Conservation (phyloP, 768 basidiomycete genomes). For the Kwoniella heveanensis region DNA sequence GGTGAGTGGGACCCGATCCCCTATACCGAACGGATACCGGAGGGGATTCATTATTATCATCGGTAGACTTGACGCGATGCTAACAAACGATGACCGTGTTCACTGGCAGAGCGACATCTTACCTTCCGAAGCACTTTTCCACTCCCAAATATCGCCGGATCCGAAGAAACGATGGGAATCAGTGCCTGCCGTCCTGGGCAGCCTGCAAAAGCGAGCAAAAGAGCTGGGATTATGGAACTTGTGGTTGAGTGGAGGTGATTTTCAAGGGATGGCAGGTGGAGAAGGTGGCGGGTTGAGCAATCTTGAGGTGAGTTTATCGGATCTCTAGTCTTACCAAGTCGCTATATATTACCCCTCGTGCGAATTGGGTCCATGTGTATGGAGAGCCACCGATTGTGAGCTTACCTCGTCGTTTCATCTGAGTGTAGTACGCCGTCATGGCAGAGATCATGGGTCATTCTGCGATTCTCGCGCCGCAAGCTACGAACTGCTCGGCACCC, state of each 20-base stretch:
- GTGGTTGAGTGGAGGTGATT: constrained; percentile 91
- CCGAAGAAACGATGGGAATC: constrained; percentile 73
- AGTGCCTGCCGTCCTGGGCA: constrained; percentile 74
- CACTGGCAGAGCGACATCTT: constrained; percentile 75
- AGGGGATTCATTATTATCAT: too few relatives aligned
- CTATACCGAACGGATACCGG: too few relatives aligned
- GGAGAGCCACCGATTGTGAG: too few relatives aligned
- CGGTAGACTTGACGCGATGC: too few relatives aligned
- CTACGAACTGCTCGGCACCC: constrained; percentile 90
- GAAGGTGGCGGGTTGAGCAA: constrained; percentile 88
- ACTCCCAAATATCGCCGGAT: constrained; percentile 78
- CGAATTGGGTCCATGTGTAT: too few relatives aligned
- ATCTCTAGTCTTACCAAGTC: too few relatives aligned
- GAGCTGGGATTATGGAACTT: constrained; percentile 93
- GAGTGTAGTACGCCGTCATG: constrained; percentile 97
- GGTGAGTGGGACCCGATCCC: constrained; percentile 61
- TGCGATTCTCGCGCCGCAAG: constrained; percentile 79
- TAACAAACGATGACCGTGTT: too few relatives aligned
- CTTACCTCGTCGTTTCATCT: too few relatives aligned
- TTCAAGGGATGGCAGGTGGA: constrained; percentile 63
- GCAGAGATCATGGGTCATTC: constrained; percentile 90
- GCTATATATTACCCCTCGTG: too few relatives aligned
- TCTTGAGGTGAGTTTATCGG: constrained; percentile 82
- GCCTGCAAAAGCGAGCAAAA: constrained; percentile 84
- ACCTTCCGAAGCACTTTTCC: constrained; percentile 74